phyloP scores from a whole-genome alignment of 2,329 filamentous ascomycete species.

The Aspergillus tanneri region DNA sequence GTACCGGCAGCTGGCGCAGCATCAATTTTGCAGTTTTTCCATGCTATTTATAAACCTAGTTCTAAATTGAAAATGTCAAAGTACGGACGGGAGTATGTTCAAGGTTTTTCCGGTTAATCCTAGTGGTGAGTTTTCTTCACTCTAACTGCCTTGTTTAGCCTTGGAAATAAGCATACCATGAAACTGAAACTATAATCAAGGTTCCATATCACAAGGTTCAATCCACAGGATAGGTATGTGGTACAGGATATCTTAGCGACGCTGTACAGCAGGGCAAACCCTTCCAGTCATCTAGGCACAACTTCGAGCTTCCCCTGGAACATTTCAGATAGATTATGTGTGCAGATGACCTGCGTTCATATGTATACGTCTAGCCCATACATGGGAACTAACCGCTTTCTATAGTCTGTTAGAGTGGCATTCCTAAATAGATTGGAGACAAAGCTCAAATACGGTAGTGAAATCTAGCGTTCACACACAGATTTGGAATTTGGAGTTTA shows the following conservation, averaged over 20 bases:
- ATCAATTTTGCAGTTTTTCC: neutral
- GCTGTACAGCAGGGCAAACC: constrained; percentile 12
- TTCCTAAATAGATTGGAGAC: too few relatives aligned
- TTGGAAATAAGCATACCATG: neutral
- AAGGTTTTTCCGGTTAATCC: too few relatives aligned
- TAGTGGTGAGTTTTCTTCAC: too few relatives aligned
- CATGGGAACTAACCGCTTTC: too few relatives aligned
- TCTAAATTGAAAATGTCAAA: too few relatives aligned
- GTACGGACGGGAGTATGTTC: neutral
- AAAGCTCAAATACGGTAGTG: too few relatives aligned
- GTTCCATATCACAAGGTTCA: neutral
- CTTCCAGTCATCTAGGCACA: constrained; percentile 5
- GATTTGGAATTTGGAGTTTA: too few relatives aligned
- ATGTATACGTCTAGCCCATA: neutral
- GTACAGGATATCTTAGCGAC: constrained; percentile 12
- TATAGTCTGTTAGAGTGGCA: too few relatives aligned
- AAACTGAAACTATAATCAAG: neutral
- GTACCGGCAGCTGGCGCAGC: neutral
- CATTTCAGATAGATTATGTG: constrained; percentile 5
- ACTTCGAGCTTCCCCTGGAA: constrained; percentile 4
- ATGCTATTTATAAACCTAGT: neutral
- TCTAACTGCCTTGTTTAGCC: too few relatives aligned
- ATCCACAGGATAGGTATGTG: constrained; percentile 1
- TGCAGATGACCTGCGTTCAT: neutral
- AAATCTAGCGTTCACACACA: too few relatives aligned